Conservation (phyloP, 1,284 basidiomycete genomes). For the Meira miltonrushii region DNA sequence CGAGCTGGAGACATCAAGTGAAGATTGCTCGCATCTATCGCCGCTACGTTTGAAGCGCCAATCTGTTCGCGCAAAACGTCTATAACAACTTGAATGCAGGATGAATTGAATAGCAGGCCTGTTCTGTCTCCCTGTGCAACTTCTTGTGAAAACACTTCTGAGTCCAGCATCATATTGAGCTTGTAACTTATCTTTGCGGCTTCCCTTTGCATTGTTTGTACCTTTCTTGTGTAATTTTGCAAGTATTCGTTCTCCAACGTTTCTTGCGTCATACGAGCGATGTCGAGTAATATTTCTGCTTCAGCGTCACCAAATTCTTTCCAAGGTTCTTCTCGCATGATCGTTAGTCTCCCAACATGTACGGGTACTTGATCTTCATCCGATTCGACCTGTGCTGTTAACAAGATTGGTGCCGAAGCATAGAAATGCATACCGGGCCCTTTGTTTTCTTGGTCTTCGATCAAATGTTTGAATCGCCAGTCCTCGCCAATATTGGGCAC, state of each 20-base stretch:
- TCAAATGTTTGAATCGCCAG: conserved; percentile 29
- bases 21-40: conserved; percentile 8
- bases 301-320: conserved; percentile 24
- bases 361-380: conserved; percentile 21
- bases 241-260: conserved; percentile 32
- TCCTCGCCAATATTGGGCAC: conserved; percentile 25
- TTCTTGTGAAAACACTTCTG: not conserved
- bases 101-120: not conserved
- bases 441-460: not conserved
- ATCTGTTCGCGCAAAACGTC: not conserved
- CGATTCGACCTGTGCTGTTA: conserved; percentile 17
- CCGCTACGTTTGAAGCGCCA: not conserved
- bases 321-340: conserved; percentile 28
- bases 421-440: conserved; percentile 23
- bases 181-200: conserved; percentile 20
- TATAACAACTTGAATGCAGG: not conserved
- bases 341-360: conserved; percentile 33
- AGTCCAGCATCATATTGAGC: conserved; percentile 14
- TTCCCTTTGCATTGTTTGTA: conserved; percentile 26
- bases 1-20: conserved; percentile 12
- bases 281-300: conserved; percentile 25
- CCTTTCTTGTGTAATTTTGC: conserved; percentile 20
- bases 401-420: conserved; percentile 31
- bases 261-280: conserved; percentile 33
- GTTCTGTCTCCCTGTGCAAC: not conserved